phyloP scores from a whole-genome alignment of 2,329 filamentous ascomycete genomes.

The Thelonectria rubi region DNA sequence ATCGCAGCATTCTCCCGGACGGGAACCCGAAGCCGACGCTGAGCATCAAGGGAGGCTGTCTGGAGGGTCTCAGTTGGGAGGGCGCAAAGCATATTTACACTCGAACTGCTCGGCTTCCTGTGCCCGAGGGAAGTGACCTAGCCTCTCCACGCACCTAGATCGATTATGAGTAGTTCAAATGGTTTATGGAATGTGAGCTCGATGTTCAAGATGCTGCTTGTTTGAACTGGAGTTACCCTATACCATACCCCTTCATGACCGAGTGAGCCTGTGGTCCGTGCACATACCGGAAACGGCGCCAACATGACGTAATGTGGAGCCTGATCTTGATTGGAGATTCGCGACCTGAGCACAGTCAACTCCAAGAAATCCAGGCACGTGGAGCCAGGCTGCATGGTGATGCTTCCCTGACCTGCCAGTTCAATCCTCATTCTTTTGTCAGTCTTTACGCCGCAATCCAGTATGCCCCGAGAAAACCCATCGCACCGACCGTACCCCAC shows the following conservation, averaged over 20 bases:
- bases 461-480: slow-evolving; percentile 32
- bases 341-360: neutral
- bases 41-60: slow-evolving; percentile 57
- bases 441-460: neutral
- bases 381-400: slow-evolving; percentile 23
- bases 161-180: too few species aligned
- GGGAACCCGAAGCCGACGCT: slow-evolving; percentile 50
- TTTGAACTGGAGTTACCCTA: too few species aligned
- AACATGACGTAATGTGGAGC: slow-evolving; percentile 25
- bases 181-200: too few species aligned
- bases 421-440: neutral
- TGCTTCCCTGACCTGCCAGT: slow-evolving; percentile 21
- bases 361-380: slow-evolving; percentile 3
- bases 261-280: neutral
- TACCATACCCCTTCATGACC: too few species aligned
- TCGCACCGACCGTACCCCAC: slow-evolving; percentile 24
- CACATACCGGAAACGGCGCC: slow-evolving; percentile 16
- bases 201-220: too few species aligned
- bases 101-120: slow-evolving; percentile 53
- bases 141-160: slow-evolving; percentile 27
- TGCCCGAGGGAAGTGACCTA: slow-evolving; percentile 50
- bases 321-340: slow-evolving; percentile 24
- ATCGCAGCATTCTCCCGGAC: slow-evolving; percentile 51
- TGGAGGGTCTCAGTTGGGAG: slow-evolving; percentile 53
- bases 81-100: slow-evolving; percentile 57